Conservation (phyloP, 169 alveolate species). For the Plasmodium vivax region DNA sequence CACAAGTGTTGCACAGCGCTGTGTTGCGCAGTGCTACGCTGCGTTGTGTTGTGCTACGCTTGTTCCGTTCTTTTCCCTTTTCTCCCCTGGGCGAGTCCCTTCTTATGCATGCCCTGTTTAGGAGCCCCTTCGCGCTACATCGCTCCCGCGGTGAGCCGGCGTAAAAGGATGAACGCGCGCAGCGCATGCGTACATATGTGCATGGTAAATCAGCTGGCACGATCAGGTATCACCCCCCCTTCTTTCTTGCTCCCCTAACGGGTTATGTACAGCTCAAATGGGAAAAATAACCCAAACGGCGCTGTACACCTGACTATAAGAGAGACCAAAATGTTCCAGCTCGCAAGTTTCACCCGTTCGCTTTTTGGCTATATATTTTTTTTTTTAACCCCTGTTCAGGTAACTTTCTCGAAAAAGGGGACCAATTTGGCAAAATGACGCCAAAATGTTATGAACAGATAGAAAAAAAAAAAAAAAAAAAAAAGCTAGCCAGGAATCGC, state of each 20-base stretch:
- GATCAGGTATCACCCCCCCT: not conserved
- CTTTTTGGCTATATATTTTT: not conserved
- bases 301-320: not conserved
- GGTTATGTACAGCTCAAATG: not conserved
- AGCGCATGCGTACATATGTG: not conserved
- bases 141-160: not conserved
- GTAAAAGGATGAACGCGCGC: not conserved
- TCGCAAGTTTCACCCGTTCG: not conserved
- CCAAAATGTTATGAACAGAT: constrained; percentile 16
- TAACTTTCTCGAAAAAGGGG: not conserved
- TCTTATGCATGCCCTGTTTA: not conserved
- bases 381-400: not conserved
- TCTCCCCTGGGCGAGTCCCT: not conserved
- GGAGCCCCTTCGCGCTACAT: not conserved
- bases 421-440: not conserved
- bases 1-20: not conserved
- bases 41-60: not conserved
- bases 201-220: not conserved
- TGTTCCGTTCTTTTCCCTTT: not conserved
- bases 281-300: not conserved
- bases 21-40: not conserved
- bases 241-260: not conserved
- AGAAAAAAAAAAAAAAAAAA: constrained; percentile 12
- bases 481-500: not conserved
- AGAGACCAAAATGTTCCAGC: not conserved